Evolutionary conservation across 148 eudicot genomes (phyloP).

Genomic region (Rhododendron simsii): DNA sequence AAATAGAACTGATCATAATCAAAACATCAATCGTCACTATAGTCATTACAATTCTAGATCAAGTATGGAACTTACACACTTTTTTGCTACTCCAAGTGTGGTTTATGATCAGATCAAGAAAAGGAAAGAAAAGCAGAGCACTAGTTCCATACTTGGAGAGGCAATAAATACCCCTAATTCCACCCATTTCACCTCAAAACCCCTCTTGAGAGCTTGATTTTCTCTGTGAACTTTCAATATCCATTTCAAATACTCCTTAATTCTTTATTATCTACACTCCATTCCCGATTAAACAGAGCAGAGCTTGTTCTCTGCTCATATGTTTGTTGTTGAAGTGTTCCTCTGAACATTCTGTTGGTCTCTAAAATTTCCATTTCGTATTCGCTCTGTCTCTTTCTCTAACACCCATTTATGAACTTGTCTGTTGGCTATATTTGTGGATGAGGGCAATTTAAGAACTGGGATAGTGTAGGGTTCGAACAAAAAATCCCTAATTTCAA

Average conservation of each 20-base stretch:
- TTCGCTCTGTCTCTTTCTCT: not conserved
- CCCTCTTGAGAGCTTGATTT: not conserved
- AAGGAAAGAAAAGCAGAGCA: not conserved
- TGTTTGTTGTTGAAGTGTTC: not conserved
- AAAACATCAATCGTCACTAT: too few relatives aligned
- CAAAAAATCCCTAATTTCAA: too few relatives aligned
- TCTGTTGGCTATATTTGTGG: not conserved
- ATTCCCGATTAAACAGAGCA: not conserved
- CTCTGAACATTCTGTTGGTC: not conserved
- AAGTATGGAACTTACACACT: too few relatives aligned
- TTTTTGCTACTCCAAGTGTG: too few relatives aligned
- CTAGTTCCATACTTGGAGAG: not conserved
- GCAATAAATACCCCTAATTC: not conserved
- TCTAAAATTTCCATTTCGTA: not conserved
- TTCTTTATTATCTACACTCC: not conserved
- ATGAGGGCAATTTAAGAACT: not conserved
- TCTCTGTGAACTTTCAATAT: not conserved
- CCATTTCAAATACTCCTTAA: not conserved
- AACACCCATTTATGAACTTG: constrained; percentile 3
- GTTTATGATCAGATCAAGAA: not conserved
- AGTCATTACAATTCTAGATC: too few relatives aligned
- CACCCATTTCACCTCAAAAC: not conserved
- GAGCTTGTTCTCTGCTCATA: not conserved
- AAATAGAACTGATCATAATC: too few relatives aligned
- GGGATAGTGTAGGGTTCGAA: not conserved